Percentiles rank a stretch among this genome's conserved stretches.
These are phyloP conservation scores for Cercospora brassicicola DNA, from an alignment of 2,329 filamentous ascomycete genomes.

Conservation along the genomic window DNA sequence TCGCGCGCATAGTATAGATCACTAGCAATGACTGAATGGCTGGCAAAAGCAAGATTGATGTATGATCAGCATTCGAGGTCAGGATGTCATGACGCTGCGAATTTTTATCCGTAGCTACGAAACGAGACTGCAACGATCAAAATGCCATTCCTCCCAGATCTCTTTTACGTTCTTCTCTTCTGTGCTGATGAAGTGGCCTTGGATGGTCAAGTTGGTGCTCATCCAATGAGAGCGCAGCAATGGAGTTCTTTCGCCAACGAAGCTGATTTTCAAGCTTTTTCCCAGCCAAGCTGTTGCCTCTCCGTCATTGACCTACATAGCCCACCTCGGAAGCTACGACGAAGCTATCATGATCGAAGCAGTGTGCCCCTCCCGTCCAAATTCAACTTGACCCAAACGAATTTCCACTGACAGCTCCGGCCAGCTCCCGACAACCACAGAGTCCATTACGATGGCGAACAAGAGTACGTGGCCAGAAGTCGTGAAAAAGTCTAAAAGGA, in stretches of 20 bases:
- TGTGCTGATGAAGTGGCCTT: neutral
- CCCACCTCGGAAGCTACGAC: neutral
- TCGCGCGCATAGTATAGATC: constrained; percentile 28
- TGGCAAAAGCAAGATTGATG: constrained; percentile 31
- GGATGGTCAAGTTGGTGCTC: neutral
- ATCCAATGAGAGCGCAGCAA: constrained; percentile 6
- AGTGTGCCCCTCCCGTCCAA: neutral
- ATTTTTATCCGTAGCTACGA: constrained; percentile 25
- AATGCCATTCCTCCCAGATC: neutral
- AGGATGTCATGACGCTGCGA: constrained; percentile 25
- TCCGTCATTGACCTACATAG: constrained; percentile 3
- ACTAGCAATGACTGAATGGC: constrained; percentile 29
- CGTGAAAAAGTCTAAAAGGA: neutral
- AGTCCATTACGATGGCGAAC: constrained; percentile 15
- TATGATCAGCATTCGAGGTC: constrained; percentile 29
- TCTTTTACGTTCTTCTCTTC: neutral
- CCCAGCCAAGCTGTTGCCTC: constrained; percentile 6
- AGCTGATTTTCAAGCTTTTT: constrained; percentile 4
- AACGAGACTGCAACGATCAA: constrained; percentile 17
- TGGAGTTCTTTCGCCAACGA: constrained; percentile 1
- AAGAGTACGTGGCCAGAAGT: constrained; percentile 18
- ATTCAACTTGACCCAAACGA: neutral
- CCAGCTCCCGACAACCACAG: constrained; percentile 11
- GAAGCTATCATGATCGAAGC: constrained; percentile 8
- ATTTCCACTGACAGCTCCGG: neutral